phyloP scores from a whole-genome alignment of 1,284 basidiomycete species.

The Ustilago tritici region DNA sequence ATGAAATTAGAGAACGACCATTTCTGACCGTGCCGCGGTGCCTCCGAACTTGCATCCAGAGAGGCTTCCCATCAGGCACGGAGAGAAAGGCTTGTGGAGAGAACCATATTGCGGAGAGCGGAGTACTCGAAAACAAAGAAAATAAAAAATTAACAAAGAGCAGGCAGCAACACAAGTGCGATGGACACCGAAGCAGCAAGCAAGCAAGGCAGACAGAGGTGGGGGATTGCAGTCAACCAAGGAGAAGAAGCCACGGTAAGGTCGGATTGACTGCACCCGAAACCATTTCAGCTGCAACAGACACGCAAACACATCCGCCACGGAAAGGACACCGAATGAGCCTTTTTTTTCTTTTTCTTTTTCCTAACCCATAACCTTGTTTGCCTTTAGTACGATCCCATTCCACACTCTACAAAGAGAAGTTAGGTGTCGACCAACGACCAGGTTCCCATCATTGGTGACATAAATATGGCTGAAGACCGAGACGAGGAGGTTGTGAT shows the following conservation, averaged over 20 bases:
- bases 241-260: background rate
- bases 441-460: background rate
- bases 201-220: background rate
- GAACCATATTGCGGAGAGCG: background rate
- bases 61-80: background rate
- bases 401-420: background rate
- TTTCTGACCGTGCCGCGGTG: background rate
- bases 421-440: background rate
- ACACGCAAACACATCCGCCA: too few species aligned
- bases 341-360: too few species aligned
- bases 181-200: background rate
- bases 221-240: slow-evolving; percentile 6
- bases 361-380: background rate
- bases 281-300: background rate
- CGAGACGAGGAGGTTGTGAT: background rate
- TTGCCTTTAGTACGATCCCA: background rate
- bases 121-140: background rate
- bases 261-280: slow-evolving; percentile 10
- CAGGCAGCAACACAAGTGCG: background rate
- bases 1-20: too few species aligned
- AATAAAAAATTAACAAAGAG: background rate
- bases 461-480: background rate
- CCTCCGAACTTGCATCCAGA: background rate
- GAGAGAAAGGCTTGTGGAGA: background rate
- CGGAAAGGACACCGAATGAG: too few species aligned